Percentiles rank a stretch among this genome's conserved stretches.
These are phyloP conservation scores for Eucalyptus regnans DNA, from an alignment of 345 rosid genomes.

Conservation along the genomic window DNA sequence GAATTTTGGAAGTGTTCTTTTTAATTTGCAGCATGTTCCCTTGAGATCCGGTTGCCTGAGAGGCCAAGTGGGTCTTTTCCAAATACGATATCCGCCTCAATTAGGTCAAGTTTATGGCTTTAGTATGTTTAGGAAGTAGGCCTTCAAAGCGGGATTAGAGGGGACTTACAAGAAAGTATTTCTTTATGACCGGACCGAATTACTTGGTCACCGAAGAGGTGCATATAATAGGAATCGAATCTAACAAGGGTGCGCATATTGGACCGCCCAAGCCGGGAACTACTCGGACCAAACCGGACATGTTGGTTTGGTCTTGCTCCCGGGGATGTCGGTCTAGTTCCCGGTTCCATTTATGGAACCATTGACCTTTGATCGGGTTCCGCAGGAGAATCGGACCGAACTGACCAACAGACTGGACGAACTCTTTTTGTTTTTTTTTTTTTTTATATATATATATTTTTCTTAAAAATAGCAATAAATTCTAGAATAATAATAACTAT, in stretches of 20 bases:
- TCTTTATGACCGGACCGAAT: background rate
- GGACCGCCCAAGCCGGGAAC: rapidly evolving
- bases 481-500: no score
- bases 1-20: background rate
- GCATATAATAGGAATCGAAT: background rate
- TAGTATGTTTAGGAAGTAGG: background rate
- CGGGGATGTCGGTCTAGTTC: rapidly evolving
- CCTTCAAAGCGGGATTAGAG: background rate
- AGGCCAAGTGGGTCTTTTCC: background rate
- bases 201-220: background rate
- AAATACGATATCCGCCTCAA: background rate
- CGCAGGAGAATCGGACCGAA: rapidly evolving
- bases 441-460: rapidly evolving
- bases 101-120: background rate
- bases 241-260: rapidly evolving
- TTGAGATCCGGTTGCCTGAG: background rate
- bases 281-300: rapidly evolving
- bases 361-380: rapidly evolving
- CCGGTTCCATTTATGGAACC: rapidly evolving
- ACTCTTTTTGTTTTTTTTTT: no score
- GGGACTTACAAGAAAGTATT: background rate
- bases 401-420: rapidly evolving
- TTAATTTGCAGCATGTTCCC: background rate
- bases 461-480: no score
- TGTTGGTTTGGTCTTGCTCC: no score